Evolutionary conservation across 768 basidiomycete genomes (phyloP).

Genomic region (Collybiopsis confluens): DNA sequence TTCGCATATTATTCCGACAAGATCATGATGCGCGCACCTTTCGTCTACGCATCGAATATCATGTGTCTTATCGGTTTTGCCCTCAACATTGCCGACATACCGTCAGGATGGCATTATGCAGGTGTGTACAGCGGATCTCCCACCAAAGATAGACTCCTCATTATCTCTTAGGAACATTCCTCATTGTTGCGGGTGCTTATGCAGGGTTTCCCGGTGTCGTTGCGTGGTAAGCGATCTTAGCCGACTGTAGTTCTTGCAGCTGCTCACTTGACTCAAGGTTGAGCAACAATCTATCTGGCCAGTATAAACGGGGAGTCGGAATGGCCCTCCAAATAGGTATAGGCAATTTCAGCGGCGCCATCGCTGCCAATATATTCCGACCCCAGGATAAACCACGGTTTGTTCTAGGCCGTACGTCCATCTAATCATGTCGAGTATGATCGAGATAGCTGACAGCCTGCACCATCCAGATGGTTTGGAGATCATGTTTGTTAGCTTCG

Average conservation of each 20-base stretch:
- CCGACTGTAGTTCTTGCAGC: conserved; percentile 7
- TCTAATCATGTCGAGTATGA: not conserved
- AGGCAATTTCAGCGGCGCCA: conserved; percentile 62
- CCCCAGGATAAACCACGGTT: conserved; percentile 56
- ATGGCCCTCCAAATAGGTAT: conserved; percentile 69
- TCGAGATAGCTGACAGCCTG: not conserved
- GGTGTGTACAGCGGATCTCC: conserved; percentile 34
- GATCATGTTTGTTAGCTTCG: conserved; percentile 67
- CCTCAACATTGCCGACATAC: conserved; percentile 56
- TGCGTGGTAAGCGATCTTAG: conserved; percentile 41
- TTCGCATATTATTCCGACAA: conserved; percentile 61
- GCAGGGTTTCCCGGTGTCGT: conserved; percentile 55
- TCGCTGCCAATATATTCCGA: conserved; percentile 62
- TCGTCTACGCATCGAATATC: conserved; percentile 47
- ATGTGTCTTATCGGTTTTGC: conserved; percentile 55
- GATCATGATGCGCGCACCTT: conserved; percentile 48
- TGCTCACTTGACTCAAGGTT: conserved; percentile 36
- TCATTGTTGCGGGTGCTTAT: conserved; percentile 62
- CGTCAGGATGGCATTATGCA: conserved; percentile 61
- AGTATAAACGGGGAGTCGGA: conserved; percentile 66
- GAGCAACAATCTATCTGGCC: conserved; percentile 61
- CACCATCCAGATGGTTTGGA: conserved; percentile 49
- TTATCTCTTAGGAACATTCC: conserved; percentile 46
- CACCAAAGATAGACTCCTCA: conserved; percentile 48
- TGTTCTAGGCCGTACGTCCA: conserved; percentile 55